phyloP scores from a whole-genome alignment of 1,139 yeast genomes.

The Geotrichum fermentans region DNA sequence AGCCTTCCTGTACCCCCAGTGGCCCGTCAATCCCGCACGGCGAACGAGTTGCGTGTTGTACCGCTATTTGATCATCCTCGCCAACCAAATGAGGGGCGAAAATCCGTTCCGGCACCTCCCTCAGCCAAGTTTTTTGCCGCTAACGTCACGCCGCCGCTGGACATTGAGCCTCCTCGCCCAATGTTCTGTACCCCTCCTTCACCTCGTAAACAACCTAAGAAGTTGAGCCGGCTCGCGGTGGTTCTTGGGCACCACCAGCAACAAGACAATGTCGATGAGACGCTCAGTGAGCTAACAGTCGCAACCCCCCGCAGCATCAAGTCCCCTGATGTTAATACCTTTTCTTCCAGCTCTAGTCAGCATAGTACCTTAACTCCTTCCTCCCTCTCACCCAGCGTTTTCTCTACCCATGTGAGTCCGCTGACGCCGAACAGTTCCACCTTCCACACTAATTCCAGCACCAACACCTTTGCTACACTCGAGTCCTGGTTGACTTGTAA shows the following conservation, averaged over 20 bases:
- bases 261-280: neutral
- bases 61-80: neutral
- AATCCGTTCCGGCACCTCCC: neutral
- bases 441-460: neutral
- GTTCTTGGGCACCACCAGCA: neutral
- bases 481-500: conserved; percentile 4
- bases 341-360: neutral
- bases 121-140: conserved; percentile 11
- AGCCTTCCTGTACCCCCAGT: neutral
- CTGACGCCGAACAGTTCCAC: neutral
- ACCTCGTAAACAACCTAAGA: neutral
- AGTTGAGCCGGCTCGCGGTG: neutral
- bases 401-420: neutral
- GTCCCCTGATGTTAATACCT: conserved; percentile 1
- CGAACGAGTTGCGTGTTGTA: neutral
- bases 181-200: neutral
- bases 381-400: neutral
- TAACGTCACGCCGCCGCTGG: conserved; percentile 16
- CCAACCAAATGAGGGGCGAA: neutral
- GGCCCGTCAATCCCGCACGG: conserved; percentile 6
- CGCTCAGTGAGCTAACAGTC: conserved; percentile 8
- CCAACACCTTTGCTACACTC: neutral
- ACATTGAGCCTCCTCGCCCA: neutral
- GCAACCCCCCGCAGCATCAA: conserved; percentile 4
- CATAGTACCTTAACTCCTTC: neutral